A percentile compares a stretch with the other conserved stretches of the same genome.
Conservation (phyloP, 352 stramenopile genomes). For the Phytophthora kernoviae region DNA sequence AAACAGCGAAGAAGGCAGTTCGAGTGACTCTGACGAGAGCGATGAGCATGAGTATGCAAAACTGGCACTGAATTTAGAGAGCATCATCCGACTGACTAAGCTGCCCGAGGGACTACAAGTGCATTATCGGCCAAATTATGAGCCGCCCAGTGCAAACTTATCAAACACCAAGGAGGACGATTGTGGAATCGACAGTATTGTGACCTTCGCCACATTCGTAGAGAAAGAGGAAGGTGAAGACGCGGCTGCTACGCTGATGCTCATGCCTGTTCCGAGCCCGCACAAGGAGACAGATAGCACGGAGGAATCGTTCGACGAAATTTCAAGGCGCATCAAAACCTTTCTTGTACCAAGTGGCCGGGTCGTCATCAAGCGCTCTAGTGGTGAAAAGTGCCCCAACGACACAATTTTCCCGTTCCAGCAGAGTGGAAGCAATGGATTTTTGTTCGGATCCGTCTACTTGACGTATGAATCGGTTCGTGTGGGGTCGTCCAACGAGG, state of each 20-base stretch:
- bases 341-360: slow-evolving; percentile 75
- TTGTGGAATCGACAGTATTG: slow-evolving; percentile 52
- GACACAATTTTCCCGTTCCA: slow-evolving; percentile 79
- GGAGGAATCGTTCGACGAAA: slow-evolving; percentile 55
- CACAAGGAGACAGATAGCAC: slow-evolving; percentile 18
- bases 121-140: slow-evolving; percentile 80
- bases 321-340: slow-evolving; percentile 61
- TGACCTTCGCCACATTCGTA: slow-evolving; percentile 77
- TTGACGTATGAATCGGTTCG: slow-evolving; percentile 70
- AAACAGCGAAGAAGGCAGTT: slow-evolving; percentile 46
- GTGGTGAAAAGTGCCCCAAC: slow-evolving; percentile 39
- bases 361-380: slow-evolving; percentile 47
- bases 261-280: slow-evolving; percentile 56
- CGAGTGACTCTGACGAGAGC: slow-evolving; percentile 48
- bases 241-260: slow-evolving; percentile 51
- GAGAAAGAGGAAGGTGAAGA: slow-evolving; percentile 50
- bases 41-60: slow-evolving; percentile 56
- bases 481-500: slow-evolving; percentile 48
- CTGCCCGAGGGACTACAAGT: slow-evolving; percentile 81
- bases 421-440: slow-evolving; percentile 73
- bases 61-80: slow-evolving; percentile 77
- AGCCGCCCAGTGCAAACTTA: slow-evolving; percentile 38
- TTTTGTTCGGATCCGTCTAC: slow-evolving; percentile 79
- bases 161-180: slow-evolving; percentile 31
- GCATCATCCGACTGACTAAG: slow-evolving; percentile 84